Conservation (phyloP, 805 yeast species). For the Teunomyces panamensis region DNA sequence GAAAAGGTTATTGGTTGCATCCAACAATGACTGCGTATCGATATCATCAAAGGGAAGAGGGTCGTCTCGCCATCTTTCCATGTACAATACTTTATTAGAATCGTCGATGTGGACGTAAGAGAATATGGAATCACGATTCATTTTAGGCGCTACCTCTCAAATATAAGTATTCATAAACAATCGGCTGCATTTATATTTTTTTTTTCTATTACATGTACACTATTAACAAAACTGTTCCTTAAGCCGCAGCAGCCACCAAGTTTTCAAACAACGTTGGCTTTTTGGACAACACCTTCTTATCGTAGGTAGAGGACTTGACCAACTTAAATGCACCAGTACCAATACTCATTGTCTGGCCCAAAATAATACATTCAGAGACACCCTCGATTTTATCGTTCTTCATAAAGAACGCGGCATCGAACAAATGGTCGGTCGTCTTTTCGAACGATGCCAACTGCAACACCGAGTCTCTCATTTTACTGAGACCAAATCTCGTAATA, state of each 20-base stretch:
- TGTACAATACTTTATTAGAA: conserved; percentile 37
- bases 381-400: conserved; percentile 95
- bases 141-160: not conserved
- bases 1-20: conserved; percentile 34
- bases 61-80: conserved; percentile 42
- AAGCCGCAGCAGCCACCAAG: conserved; percentile 12
- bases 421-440: conserved; percentile 96
- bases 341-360: conserved; percentile 96
- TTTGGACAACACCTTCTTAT: conserved; percentile 38
- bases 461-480: conserved; percentile 98
- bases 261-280: conserved; percentile 49
- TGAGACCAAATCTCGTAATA: conserved; percentile 94
- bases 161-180: not conserved
- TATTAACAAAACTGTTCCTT: not conserved
- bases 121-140: conserved; percentile 11
- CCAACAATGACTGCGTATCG: conserved; percentile 36
- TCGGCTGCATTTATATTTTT: not conserved
- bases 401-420: conserved; percentile 98
- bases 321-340: conserved; percentile 97
- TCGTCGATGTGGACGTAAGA: conserved; percentile 36
- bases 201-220: not conserved
- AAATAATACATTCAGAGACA: conserved; percentile 93
- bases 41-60: conserved; percentile 41
- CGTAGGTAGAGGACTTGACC: conserved; percentile 54
- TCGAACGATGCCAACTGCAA: conserved; percentile 96